Base-by-base conservation (phyloP, 441 rosid species). In the Populus hybrid region DNA sequence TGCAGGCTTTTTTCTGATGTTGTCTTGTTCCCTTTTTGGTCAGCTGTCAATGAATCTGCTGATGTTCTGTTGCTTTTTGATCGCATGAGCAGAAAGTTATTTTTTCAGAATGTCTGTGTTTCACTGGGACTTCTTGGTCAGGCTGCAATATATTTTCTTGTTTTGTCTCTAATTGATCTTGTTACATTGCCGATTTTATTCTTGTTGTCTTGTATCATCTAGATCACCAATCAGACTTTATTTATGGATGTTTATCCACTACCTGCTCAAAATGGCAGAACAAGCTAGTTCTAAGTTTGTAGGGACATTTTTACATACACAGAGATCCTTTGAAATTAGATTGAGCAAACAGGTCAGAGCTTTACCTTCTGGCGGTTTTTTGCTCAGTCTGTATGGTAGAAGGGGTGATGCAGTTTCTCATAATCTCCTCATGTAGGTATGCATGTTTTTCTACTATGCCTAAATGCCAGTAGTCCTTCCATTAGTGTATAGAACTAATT, bases 1-100 rank as follows among this genome's bases (percentile, higher is more conserved):
- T 81, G 78, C 77, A 61, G 81, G 69, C 59, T 46, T 69, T 78
- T 74, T 53, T 71, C 61, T 50, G 20, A 7, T 75, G 23, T 40
- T 46, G 69, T 75, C 68, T 34, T 16, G 1, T 73, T 35, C 26
- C 57, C 32, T 20, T 32, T 61, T 5, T 59, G 32, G 32, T 23
- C 23, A 53, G 32, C 30, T 20, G 38, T 14, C 42, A 32, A 16
- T 53, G 21, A 53, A 5, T 53, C 18, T 35, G 26, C 9, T 61
- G 69, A 61, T 61, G 11, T 63, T 3, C 64, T 73, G 12, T 73
- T 35, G 76, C 28, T 61, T 21, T 35, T 0, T 38, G 68, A 10
- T 34, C n/a, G 34, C 68, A 23, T 6, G 23, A 73, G 32, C 75
- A 34, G 21, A 30, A 73, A 61, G 21, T 7, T 61, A n/a, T 34